These are phyloP conservation scores for Aspergillus chevalieri DNA, from an alignment of 2,329 filamentous ascomycete genomes.

Conservation along the genomic window DNA sequence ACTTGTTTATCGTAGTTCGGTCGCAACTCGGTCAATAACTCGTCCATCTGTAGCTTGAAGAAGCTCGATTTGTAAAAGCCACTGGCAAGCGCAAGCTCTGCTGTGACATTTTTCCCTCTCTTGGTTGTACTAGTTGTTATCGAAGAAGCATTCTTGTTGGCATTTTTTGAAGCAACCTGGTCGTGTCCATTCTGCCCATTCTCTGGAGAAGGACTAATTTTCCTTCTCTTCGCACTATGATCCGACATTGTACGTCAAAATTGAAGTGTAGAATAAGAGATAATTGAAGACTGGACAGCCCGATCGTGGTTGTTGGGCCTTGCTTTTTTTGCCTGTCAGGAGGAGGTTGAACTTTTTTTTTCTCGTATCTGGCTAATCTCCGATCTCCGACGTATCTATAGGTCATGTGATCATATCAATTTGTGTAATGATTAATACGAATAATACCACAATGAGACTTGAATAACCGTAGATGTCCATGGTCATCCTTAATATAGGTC, in stretches of 20 bases:
- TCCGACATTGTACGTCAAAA: conserved; percentile 22
- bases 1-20: conserved; percentile 55
- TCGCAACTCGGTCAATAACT: conserved; percentile 53
- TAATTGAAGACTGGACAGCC: background rate
- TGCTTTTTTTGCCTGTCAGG: background rate
- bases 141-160: conserved; percentile 12
- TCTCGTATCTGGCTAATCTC: conserved; percentile 6
- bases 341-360: background rate
- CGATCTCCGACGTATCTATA: conserved; percentile 5
- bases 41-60: conserved; percentile 63
- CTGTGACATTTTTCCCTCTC: conserved; percentile 20
- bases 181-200: conserved; percentile 23
- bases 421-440: too few species aligned
- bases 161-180: conserved; percentile 11
- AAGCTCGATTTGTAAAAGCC: conserved; percentile 60
- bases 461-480: too few species aligned
- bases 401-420: conserved; percentile 6
- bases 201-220: conserved; percentile 35
- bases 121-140: conserved; percentile 14
- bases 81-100: conserved; percentile 34
- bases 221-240: conserved; percentile 41
- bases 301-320: background rate
- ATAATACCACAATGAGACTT: too few species aligned
- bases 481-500: too few species aligned
- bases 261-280: background rate